Evolutionary conservation across 2,329 filamentous ascomycete species (phyloP).

Genomic region (Pyrenophora seminiperda): DNA sequence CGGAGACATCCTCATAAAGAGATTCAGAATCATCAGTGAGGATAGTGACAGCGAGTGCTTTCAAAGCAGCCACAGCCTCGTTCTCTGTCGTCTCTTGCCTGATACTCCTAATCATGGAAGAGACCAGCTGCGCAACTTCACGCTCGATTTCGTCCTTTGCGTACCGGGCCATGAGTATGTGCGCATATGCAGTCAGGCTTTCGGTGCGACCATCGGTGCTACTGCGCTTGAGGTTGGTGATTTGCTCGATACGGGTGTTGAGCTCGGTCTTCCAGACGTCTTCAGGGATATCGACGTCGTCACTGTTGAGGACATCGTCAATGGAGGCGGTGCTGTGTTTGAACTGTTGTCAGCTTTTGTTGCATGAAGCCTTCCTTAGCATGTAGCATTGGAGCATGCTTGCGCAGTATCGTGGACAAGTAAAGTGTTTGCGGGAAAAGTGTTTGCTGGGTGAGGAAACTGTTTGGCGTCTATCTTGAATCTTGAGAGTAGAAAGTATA

Average conservation of each 20-base stretch:
- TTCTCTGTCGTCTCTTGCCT: constrained; percentile 70
- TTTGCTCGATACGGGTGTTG: constrained; percentile 69
- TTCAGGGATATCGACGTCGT: constrained; percentile 56
- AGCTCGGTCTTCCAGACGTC: constrained; percentile 67
- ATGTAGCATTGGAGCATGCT: no score
- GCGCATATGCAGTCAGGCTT: constrained; percentile 64
- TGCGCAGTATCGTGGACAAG: no score
- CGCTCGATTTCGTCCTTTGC: constrained; percentile 66
- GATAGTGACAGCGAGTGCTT: constrained; percentile 72
- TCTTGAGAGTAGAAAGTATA: no score
- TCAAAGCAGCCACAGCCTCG: constrained; percentile 72
- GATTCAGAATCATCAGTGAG: constrained; percentile 69
- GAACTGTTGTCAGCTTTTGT: constrained; percentile 29
- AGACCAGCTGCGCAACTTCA: constrained; percentile 65
- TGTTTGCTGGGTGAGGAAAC: no score
- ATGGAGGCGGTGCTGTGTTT: constrained; percentile 64
- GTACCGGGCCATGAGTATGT: constrained; percentile 71
- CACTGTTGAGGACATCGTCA: constrained; percentile 62
- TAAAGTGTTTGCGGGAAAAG: no score
- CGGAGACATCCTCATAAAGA: constrained; percentile 67
- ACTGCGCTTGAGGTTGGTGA: constrained; percentile 79
- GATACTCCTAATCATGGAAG: constrained; percentile 71
- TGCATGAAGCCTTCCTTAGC: constrained; percentile 3
- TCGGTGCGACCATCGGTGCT: constrained; percentile 72
- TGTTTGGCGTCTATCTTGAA: no score